Percentiles rank a stretch among this genome's conserved stretches.
These are phyloP conservation scores for Fusarium devonianum DNA, from an alignment of 2,329 filamentous ascomycete species.

Conservation along the genomic window DNA sequence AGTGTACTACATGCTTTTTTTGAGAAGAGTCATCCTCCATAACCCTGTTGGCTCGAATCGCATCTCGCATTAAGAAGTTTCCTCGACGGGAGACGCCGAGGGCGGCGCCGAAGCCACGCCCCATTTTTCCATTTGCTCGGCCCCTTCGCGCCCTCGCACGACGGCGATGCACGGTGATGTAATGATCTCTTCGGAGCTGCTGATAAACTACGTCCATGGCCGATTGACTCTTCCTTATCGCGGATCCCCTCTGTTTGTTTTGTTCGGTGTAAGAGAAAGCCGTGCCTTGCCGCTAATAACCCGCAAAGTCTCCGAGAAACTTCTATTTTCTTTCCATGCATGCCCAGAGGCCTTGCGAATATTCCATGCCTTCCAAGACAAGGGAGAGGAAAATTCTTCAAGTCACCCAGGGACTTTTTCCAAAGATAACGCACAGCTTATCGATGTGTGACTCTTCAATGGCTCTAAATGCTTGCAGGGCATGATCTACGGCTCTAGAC, in stretches of 20 bases:
- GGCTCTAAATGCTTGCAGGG: not conserved
- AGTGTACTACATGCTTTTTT: too few species aligned
- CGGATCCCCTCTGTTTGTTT: constrained; percentile 1
- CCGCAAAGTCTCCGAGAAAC: constrained; percentile 1
- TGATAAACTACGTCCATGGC: constrained; percentile 8
- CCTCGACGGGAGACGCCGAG: constrained; percentile 27
- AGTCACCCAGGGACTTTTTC: not conserved
- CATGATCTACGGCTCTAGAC: constrained; percentile 4
- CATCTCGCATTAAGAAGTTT: constrained; percentile 4
- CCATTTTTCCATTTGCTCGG: not conserved
- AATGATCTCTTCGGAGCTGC: constrained; percentile 30
- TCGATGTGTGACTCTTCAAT: constrained; percentile 4
- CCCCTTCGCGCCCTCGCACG: constrained; percentile 3
- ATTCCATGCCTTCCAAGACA: constrained; percentile 4
- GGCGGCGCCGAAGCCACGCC: constrained; percentile 16
- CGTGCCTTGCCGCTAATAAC: constrained; percentile 32
- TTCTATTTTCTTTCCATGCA: not conserved
- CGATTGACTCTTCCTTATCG: constrained; percentile 4
- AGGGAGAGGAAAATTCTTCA: constrained; percentile 8
- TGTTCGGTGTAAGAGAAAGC: too few species aligned
- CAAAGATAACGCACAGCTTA: not conserved
- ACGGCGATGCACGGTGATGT: constrained; percentile 36
- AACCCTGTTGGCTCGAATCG: too few species aligned
- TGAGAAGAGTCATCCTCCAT: too few species aligned
- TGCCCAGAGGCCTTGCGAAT: not conserved